A percentile compares a stretch with the other conserved stretches of the same genome.
phyloP scores from a whole-genome alignment of 768 basidiomycete species.

The Serendipita sp. region DNA sequence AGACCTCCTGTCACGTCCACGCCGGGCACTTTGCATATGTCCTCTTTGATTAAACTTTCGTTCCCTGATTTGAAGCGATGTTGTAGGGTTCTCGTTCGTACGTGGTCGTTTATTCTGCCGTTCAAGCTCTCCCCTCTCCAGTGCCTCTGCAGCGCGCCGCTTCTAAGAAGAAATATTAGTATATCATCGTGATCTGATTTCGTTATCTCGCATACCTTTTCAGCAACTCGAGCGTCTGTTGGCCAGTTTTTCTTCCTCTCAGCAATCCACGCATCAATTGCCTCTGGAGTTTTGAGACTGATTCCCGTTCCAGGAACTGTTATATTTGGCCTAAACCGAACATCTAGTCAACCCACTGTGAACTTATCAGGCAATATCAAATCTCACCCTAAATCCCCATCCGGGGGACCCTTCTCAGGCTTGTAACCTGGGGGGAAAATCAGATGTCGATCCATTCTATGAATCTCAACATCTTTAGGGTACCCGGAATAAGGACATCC shows the following conservation, averaged over 20 bases:
- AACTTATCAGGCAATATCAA: constrained; percentile 5
- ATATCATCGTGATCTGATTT: too few species aligned
- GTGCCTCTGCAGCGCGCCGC: constrained; percentile 58
- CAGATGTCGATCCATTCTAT: constrained; percentile 84
- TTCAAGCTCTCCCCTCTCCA: constrained; percentile 49
- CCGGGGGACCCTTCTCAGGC: constrained; percentile 24
- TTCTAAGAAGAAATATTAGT: constrained; percentile 21
- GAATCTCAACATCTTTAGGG: constrained; percentile 50
- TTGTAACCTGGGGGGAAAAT: constrained; percentile 65
- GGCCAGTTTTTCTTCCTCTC: constrained; percentile 84
- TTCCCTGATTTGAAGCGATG: neutral
- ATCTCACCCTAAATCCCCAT: constrained; percentile 59
- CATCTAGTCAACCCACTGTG: neutral
- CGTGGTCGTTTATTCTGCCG: neutral
- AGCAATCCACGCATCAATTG: constrained; percentile 67
- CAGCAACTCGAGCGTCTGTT: constrained; percentile 44
- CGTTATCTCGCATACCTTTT: constrained; percentile 31
- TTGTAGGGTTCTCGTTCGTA: constrained; percentile 2
- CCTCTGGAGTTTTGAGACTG: constrained; percentile 62
- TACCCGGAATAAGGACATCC: constrained; percentile 58
- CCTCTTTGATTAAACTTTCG: neutral
- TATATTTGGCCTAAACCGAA: constrained; percentile 38
- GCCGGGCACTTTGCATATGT: neutral
- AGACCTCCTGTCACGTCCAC: constrained; percentile 16
- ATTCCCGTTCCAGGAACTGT: constrained; percentile 68